A percentile compares a stretch with the other conserved stretches of the same genome.
Evolutionary conservation across 2,329 filamentous ascomycete genomes (phyloP).

Genomic region (Fusarium virguliforme): DNA sequence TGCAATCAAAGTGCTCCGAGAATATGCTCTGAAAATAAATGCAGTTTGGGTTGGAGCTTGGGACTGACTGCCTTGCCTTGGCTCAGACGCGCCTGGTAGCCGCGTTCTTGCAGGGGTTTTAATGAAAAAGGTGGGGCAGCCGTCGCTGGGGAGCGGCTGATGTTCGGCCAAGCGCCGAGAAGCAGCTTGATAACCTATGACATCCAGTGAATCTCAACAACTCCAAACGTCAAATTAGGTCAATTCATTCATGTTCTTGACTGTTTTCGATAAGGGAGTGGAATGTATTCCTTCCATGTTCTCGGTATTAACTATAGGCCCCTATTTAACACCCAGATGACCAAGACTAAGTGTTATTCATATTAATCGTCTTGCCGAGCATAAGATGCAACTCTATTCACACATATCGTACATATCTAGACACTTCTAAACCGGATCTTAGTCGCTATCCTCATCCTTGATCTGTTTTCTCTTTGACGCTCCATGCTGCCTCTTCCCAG

Average conservation of each 20-base stretch:
- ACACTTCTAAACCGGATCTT: background rate
- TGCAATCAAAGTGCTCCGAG: conserved; percentile 28
- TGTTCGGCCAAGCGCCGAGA: conserved; percentile 10
- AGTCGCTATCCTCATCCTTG: conserved; percentile 42
- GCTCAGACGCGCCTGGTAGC: conserved; percentile 43
- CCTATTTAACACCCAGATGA: background rate
- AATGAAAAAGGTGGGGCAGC: conserved; percentile 44
- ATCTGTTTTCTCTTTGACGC: conserved; percentile 32
- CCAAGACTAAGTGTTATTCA: background rate
- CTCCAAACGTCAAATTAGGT: too few relatives aligned
- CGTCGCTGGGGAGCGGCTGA: conserved; percentile 31
- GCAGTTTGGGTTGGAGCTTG: conserved; percentile 27
- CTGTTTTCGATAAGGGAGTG: too few relatives aligned
- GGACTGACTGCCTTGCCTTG: conserved; percentile 16
- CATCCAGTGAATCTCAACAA: background rate
- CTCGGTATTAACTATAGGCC: too few relatives aligned
- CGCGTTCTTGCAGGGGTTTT: conserved; percentile 50
- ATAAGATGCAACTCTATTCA: background rate
- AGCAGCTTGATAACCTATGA: background rate
- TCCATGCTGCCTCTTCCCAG: conserved; percentile 45
- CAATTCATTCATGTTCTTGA: too few relatives aligned
- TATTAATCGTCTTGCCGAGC: background rate
- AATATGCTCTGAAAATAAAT: conserved; percentile 40
- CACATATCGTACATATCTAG: background rate
- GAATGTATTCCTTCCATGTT: too few relatives aligned